phyloP scores from a whole-genome alignment of 495 filamentous ascomycete genomes.

The Penicillium parvum region DNA sequence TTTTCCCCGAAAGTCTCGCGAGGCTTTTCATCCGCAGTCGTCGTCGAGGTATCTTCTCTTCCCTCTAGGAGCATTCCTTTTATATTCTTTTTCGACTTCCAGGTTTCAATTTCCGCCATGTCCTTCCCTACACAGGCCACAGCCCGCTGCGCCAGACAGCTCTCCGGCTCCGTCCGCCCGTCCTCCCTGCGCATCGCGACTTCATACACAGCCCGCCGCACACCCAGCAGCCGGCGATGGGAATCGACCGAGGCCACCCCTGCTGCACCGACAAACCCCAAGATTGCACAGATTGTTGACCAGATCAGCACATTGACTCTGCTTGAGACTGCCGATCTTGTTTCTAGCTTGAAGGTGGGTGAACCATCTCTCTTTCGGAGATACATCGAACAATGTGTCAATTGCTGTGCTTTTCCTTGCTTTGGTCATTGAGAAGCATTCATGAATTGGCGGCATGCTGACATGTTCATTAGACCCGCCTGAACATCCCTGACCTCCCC shows the following conservation, averaged over 20 bases:
- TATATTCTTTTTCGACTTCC: constrained; percentile 9
- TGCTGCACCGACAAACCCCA: constrained; percentile 63
- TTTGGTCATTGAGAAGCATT: neutral
- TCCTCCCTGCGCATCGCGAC: constrained; percentile 43
- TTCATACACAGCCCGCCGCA: constrained; percentile 42
- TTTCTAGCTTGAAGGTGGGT: constrained; percentile 82
- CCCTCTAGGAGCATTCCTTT: constrained; percentile 7
- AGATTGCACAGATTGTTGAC: constrained; percentile 90
- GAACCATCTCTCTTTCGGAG: constrained; percentile 1
- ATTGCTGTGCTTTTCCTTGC: neutral
- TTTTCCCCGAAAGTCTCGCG: constrained; percentile 34
- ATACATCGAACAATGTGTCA: constrained; percentile 5
- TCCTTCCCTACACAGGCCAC: constrained; percentile 40
- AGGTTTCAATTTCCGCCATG: constrained; percentile 27
- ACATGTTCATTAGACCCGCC: constrained; percentile 59
- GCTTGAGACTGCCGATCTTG: constrained; percentile 93
- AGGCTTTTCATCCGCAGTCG: constrained; percentile 19
- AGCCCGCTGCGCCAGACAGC: constrained; percentile 45
- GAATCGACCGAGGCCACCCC: constrained; percentile 54
- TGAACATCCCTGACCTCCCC: constrained; percentile 97
- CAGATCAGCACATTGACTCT: constrained; percentile 97
- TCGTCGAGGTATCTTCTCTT: constrained; percentile 18
- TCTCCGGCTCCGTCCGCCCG: constrained; percentile 42
- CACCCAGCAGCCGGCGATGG: constrained; percentile 40
- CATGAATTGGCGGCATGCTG: neutral